These are phyloP conservation scores for Naganishia vaughanmartiniae DNA, from an alignment of 768 basidiomycete genomes.

Conservation along the genomic window DNA sequence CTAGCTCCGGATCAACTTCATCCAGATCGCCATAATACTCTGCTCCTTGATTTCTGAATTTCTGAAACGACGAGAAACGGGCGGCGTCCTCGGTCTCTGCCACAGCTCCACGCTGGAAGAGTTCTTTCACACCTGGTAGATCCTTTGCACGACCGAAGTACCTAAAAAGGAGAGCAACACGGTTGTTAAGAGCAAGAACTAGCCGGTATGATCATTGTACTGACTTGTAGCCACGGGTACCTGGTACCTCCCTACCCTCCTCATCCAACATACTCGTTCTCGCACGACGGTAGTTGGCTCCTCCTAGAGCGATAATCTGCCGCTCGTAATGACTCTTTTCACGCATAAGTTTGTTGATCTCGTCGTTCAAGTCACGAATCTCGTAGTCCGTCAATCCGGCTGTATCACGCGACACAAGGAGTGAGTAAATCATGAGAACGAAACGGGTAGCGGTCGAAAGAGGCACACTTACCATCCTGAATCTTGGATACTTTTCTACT, in stretches of 20 bases:
- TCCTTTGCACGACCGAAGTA: constrained; percentile 98
- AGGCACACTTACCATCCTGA: constrained; percentile 71
- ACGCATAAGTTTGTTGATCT: constrained; percentile 90
- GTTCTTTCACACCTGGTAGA: constrained; percentile 86
- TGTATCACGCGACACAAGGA: constrained; percentile 46
- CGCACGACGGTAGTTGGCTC: constrained; percentile 91
- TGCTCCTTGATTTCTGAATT: constrained; percentile 81
- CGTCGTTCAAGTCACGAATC: constrained; percentile 91
- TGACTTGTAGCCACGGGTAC: constrained; percentile 95
- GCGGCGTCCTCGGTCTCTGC: constrained; percentile 87
- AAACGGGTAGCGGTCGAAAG: neutral
- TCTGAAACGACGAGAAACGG: constrained; percentile 72
- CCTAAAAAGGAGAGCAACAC: constrained; percentile 55
- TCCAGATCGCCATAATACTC: constrained; percentile 89
- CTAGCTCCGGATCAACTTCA: constrained; percentile 66
- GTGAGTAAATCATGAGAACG: neutral
- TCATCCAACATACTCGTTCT: constrained; percentile 87
- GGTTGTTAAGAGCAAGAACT: constrained; percentile 7
- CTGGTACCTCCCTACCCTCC: constrained; percentile 92
- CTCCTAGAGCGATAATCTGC: constrained; percentile 91
- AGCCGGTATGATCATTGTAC: constrained; percentile 35
- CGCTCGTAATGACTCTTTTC: constrained; percentile 98
- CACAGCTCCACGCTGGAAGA: constrained; percentile 70
- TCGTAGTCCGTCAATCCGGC: constrained; percentile 93
- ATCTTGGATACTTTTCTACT: constrained; percentile 97